Base-by-base conservation (phyloP, 2,329 filamentous ascomycete species). In the Penicillium italicum region DNA sequence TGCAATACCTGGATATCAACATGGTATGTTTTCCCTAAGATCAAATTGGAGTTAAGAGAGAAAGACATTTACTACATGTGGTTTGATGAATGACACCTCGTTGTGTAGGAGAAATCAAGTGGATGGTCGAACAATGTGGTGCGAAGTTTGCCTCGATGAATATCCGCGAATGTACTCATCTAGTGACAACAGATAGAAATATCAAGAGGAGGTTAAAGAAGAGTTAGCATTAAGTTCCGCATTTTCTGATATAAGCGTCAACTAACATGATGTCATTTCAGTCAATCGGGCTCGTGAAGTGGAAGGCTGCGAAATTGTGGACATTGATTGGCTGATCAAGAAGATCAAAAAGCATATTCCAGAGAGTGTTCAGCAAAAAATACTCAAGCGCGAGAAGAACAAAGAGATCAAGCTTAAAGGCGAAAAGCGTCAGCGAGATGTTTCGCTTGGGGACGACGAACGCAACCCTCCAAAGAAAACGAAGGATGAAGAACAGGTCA, bases 311-410 rank as follows among this genome's bases (percentile, higher is more conserved):
- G 76, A 76, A 5, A 77, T 89, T 47, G 78, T 89, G 43, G 75
- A 68, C 14, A 68, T 85, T 0, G 72, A 80, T 16, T 90, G 87
- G 87, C 73, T 88, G n/a, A 16, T 56, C 24, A 12, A 40, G 14
- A 56, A 40, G 18, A 26, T 54, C 3, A 24, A 36, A 5, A 36
- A 44, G 3, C n/a, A 52, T 9, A 6, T 12, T 3, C 53, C 47
- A 9, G 20, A 28, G 18, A n/a, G 6, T 10, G 14, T 38, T 4
- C 18, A 41, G n/a, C 20, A 45, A 11, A 22, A 51, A 1, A 31
- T 34, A 10, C 11, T 52, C 9, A n/a, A 46, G 8, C 34, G 1
- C 4, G 26, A 46, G 11, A 14, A 20, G 12, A 22, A 42, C 5
- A 9, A 18, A 10, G 42, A 6, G 0, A 10, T 8, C 14, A 16